Conservation (phyloP, 768 basidiomycete species). For the Naganishia vishniacii region DNA sequence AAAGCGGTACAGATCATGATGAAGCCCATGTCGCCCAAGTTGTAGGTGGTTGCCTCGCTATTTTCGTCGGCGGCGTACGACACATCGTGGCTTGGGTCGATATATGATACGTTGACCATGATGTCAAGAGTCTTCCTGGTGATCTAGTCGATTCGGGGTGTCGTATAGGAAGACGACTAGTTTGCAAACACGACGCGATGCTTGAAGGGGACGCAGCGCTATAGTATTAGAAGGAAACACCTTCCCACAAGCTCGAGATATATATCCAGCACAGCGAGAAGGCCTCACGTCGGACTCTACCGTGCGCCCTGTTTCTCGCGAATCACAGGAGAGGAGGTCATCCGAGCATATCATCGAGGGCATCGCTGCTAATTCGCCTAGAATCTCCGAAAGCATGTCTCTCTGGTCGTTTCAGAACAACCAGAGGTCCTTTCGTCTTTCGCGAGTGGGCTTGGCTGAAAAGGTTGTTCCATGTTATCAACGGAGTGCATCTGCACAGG, state of each 20-base stretch:
- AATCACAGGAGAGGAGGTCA: too few relatives aligned
- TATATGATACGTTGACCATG: slow-evolving; percentile 47
- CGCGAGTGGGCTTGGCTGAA: slow-evolving; percentile 14
- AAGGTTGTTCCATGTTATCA: slow-evolving; percentile 13
- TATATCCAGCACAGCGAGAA: not conserved
- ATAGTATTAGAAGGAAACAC: not conserved
- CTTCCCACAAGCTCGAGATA: not conserved
- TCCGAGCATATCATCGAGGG: too few relatives aligned
- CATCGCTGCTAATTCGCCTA: not conserved
- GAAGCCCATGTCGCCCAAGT: slow-evolving; percentile 48
- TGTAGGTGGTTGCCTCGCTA: slow-evolving; percentile 40
- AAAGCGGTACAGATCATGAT: slow-evolving; percentile 39
- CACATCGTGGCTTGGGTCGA: slow-evolving; percentile 37
- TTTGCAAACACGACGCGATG: not conserved
- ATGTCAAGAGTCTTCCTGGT: slow-evolving; percentile 2
- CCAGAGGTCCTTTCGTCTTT: not conserved
- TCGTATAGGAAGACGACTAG: not conserved
- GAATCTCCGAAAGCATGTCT: slow-evolving; percentile 5
- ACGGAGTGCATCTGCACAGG: too few relatives aligned
- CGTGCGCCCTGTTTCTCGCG: too few relatives aligned
- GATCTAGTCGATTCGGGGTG: not conserved
- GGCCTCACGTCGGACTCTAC: not conserved
- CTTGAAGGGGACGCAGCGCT: not conserved
- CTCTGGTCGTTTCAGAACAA: not conserved
- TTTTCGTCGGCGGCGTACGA: slow-evolving; percentile 30